Base-by-base conservation (phyloP, 2,329 filamentous ascomycete genomes). In the Colletotrichum viniferum region DNA sequence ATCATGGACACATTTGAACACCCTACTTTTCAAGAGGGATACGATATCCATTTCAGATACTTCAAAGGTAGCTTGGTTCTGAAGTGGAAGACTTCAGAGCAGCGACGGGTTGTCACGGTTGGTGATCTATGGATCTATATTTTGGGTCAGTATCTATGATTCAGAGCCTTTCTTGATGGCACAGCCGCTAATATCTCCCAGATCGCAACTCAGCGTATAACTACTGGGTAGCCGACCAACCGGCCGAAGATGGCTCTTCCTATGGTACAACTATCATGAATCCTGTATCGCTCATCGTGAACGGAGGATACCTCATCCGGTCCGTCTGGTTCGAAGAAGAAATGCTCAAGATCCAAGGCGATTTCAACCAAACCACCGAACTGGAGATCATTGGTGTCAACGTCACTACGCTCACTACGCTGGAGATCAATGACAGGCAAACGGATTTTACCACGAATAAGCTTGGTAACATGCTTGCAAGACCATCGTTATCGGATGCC, bases 331-430 rank as follows among this genome's bases (percentile, higher is more conserved):
- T 93, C 2, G 79, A 89, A 7, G 90, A 88, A 3, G 85, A 84
- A n/a, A 87, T 88, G 2, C 86, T 96, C 6, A 86, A 89, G 14
- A 82, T 96, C 4, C 90, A 89, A 5, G 94, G 93, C 4, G 94
- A 97, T 79, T 88, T 96, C 77, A 96, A 96, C 78, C 83, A 87
- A 1, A 95, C 94, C 0, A 92, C 92, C 0, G 80, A 89, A 0
- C 83, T 96, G 16, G 93, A 96, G 77, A 86, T 96, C 26, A 90
- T 95, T 36, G 92, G 93, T 5, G 92, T 93, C 5, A 92, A 90
- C 5, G 10, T 48, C 0, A 88, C 91, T 0, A 82, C 80, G 1
- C 85, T 90, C 2, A 87, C 88, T 3, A 83, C 81, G 0, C 79
- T 92, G 6, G 77, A 82, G 3, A 77, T 87, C 61, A 90, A 89